Percentiles rank a stretch among this genome's conserved stretches.
These are phyloP conservation scores for Magnusiomyces tetraspermus DNA, from an alignment of 1,139 yeast species.

Conservation along the genomic window DNA sequence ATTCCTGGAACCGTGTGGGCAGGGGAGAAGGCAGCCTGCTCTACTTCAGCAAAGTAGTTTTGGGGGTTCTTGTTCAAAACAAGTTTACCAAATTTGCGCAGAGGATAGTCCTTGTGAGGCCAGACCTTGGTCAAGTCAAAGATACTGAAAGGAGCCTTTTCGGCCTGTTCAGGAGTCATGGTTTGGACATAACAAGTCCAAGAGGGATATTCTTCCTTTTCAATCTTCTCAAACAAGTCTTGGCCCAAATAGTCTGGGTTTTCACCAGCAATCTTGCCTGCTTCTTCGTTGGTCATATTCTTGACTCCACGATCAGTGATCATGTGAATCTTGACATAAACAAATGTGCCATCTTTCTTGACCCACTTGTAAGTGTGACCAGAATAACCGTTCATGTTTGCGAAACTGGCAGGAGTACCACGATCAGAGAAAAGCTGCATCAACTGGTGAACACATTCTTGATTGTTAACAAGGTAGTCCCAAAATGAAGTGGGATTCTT, in stretches of 20 bases:
- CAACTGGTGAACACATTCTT: slow-evolving; percentile 55
- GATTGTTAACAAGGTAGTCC: slow-evolving; percentile 60
- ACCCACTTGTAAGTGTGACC: slow-evolving; percentile 70
- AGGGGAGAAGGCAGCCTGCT: slow-evolving; percentile 77
- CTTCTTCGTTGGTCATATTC: slow-evolving; percentile 48
- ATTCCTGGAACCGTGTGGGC: slow-evolving; percentile 76
- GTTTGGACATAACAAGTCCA: slow-evolving; percentile 63
- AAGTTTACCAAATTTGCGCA: slow-evolving; percentile 64
- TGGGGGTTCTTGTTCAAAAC: slow-evolving; percentile 62
- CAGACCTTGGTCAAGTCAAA: slow-evolving; percentile 71
- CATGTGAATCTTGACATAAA: slow-evolving; percentile 60
- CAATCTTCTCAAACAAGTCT: slow-evolving; percentile 50
- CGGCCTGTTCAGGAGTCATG: slow-evolving; percentile 65
- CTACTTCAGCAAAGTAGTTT: slow-evolving; percentile 74
- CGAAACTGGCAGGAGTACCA: slow-evolving; percentile 59
- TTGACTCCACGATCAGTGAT: slow-evolving; percentile 54
- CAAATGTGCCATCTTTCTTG: slow-evolving; percentile 53
- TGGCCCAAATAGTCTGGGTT: slow-evolving; percentile 57
- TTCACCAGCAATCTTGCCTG: slow-evolving; percentile 44
- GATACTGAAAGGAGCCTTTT: slow-evolving; percentile 41
- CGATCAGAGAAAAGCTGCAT: slow-evolving; percentile 59
- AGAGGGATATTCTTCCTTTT: slow-evolving; percentile 50
- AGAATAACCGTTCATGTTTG: slow-evolving; percentile 65
- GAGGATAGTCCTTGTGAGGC: slow-evolving; percentile 71
- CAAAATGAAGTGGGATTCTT: slow-evolving; percentile 64